phyloP scores from a whole-genome alignment of 257 asterid species.

The Scutellaria minor region DNA sequence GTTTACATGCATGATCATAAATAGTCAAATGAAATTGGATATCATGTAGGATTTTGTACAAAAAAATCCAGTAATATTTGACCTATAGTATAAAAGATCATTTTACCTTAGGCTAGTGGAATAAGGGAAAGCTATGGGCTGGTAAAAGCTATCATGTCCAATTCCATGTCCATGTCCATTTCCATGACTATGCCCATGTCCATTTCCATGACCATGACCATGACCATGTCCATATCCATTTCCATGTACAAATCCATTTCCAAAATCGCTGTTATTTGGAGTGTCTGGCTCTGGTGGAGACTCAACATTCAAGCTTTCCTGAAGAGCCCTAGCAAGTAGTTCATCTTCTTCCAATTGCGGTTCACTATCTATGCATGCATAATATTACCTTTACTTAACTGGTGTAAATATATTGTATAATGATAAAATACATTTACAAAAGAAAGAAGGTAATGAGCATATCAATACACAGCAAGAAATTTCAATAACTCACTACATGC shows the following conservation, averaged over 20 bases:
- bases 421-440: constrained; percentile 6
- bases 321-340: constrained; percentile 84
- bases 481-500: constrained; percentile 3
- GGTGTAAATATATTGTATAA: constrained; percentile 25
- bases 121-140: constrained; percentile 44
- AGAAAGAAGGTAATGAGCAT: not conserved
- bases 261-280: constrained; percentile 39
- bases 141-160: constrained; percentile 49
- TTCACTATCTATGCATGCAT: constrained; percentile 55
- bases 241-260: constrained; percentile 41
- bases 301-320: constrained; percentile 75
- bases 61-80: not conserved
- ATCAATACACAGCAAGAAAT: not conserved
- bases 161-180: constrained; percentile 39
- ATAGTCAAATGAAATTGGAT: not conserved
- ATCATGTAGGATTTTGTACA: not conserved
- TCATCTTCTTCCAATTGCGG: constrained; percentile 86
- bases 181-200: constrained; percentile 32
- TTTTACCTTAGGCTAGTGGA: constrained; percentile 51
- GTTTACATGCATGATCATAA: constrained; percentile 18
- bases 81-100: constrained; percentile 12
- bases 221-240: constrained; percentile 41
- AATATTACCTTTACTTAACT: constrained; percentile 36
- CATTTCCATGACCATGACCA: constrained; percentile 23
- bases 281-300: constrained; percentile 58